These are phyloP conservation scores for Trypanosoma lewisi DNA, from an alignment of 208 protist genomes.

Conservation along the genomic window DNA sequence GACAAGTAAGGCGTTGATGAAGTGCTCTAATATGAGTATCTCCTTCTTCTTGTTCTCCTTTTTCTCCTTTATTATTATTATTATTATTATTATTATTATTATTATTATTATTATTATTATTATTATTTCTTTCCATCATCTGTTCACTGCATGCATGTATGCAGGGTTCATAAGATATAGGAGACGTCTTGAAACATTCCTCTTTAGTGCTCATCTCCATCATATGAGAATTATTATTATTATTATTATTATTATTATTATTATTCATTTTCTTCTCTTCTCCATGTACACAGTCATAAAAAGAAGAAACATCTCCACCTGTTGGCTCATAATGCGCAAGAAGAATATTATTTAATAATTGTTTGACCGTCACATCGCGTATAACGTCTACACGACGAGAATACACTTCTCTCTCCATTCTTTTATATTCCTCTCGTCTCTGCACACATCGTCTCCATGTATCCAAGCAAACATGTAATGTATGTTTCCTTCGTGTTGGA, in stretches of 20 bases:
- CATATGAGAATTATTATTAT: too few species aligned
- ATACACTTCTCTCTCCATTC: background rate
- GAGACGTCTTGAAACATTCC: too few species aligned
- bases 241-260: too few species aligned
- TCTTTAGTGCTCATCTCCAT: too few species aligned
- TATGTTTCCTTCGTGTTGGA: background rate
- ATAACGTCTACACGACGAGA: constrained; percentile 11
- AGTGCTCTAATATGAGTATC: background rate
- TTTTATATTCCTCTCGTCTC: background rate
- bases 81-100: too few species aligned
- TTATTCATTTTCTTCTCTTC: too few species aligned
- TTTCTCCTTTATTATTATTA: too few species aligned
- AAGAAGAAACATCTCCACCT: too few species aligned
- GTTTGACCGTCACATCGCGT: constrained; percentile 2
- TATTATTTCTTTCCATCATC: too few species aligned
- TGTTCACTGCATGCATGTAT: too few species aligned
- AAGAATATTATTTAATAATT: constrained; percentile 8
- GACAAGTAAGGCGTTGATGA: background rate
- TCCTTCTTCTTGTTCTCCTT: background rate
- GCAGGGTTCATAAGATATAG: too few species aligned
- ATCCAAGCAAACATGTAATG: background rate
- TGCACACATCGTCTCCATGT: constrained; percentile 1
- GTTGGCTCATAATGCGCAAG: constrained; percentile 4
- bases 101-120: too few species aligned
- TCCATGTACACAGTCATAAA: background rate